A percentile compares a stretch with the other conserved stretches of the same genome.
Evolutionary conservation across 306 rosid genomes (phyloP).

Genomic region (Rubus idaeus): DNA sequence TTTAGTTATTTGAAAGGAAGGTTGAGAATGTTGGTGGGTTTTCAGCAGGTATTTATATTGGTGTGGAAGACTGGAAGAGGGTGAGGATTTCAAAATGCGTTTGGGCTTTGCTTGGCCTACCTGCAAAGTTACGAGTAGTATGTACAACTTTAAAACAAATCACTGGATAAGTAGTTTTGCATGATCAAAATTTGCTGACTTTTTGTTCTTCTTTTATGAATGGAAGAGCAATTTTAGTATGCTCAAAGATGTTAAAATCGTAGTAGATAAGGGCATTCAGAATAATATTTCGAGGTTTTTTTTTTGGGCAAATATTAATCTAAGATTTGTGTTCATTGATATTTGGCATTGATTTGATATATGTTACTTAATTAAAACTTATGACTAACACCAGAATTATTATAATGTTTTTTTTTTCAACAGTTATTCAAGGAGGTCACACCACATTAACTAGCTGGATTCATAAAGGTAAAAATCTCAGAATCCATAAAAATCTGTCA

Average conservation of each 20-base stretch:
- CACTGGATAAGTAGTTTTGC: background rate
- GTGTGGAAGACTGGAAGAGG: conserved; percentile 24
- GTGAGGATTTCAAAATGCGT: conserved; percentile 10
- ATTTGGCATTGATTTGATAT: no score
- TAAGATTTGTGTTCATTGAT: no score
- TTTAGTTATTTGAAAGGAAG: background rate
- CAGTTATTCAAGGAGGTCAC: no score
- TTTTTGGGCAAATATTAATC: no score
- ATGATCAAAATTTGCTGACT: background rate
- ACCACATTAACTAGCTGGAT: background rate
- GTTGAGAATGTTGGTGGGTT: conserved; percentile 57
- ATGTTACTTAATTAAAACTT: no score
- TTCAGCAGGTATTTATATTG: conserved; percentile 49
- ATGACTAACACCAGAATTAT: no score
- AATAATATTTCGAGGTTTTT: no score
- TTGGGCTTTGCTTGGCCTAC: conserved; percentile 24
- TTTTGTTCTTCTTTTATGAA: no score
- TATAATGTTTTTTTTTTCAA: no score
- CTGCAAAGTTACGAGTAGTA: background rate
- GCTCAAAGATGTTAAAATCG: no score
- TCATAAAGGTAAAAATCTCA: background rate
- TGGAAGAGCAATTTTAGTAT: no score
- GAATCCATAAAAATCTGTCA: background rate
- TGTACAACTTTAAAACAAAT: background rate
- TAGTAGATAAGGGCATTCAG: no score